Evolutionary conservation across 1,139 yeast genomes (phyloP).

Genomic region (Lodderomyces oxycetoniae): DNA sequence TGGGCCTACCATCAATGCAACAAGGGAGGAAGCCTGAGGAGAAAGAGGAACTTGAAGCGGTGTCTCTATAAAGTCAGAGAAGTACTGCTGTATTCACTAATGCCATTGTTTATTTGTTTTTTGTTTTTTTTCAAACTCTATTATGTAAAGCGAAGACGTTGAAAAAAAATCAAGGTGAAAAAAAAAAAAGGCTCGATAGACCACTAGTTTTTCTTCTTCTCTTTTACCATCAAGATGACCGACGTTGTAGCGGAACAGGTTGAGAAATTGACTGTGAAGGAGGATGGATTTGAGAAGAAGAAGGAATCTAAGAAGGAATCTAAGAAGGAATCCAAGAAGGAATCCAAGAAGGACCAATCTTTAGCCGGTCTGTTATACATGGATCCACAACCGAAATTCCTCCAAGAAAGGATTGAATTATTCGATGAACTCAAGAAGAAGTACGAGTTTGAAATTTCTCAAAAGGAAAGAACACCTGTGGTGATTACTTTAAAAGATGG

Average conservation of each 20-base stretch:
- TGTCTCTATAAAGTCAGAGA: no score
- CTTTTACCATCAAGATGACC: conserved; percentile 3
- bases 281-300: background rate
- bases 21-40: no score
- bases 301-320: conserved; percentile 1
- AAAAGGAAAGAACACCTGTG: conserved; percentile 55
- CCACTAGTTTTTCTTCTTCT: no score
- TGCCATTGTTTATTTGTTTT: no score
- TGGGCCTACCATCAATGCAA: no score
- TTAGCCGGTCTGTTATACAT: conserved; percentile 33
- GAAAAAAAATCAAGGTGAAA: background rate
- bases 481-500: conserved; percentile 87
- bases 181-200: conserved; percentile 1
- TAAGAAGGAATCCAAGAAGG: conserved; percentile 3
- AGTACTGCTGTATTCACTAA: no score
- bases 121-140: no score
- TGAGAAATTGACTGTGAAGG: conserved; percentile 6
- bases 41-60: no score
- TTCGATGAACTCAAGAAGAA: conserved; percentile 79
- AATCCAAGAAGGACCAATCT: background rate
- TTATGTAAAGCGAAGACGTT: no score
- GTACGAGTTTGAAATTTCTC: conserved; percentile 68
- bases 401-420: conserved; percentile 71
- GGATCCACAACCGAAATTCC: conserved; percentile 78
- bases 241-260: conserved; percentile 8